Percentiles rank a stretch among this genome's conserved stretches.
These are phyloP conservation scores for Aureobasidium sp. DNA, from an alignment of 2,329 filamentous ascomycete species.

Conservation along the genomic window DNA sequence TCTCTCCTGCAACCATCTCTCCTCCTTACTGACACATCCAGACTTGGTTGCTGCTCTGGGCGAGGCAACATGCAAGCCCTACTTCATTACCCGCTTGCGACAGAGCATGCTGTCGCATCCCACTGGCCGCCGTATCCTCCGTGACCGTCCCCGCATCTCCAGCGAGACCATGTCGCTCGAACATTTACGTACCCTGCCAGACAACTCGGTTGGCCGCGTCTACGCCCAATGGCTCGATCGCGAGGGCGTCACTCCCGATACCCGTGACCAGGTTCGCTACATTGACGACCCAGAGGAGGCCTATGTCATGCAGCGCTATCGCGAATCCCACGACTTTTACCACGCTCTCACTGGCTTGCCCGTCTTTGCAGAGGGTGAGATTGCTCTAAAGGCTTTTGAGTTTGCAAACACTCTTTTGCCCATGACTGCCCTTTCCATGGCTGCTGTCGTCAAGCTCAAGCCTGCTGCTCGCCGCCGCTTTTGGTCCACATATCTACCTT, in stretches of 20 bases:
- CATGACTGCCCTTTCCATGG: slow-evolving; percentile 84
- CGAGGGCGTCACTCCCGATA: slow-evolving; percentile 89
- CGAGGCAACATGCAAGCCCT: slow-evolving; percentile 88
- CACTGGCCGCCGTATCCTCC: slow-evolving; percentile 84
- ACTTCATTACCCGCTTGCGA: slow-evolving; percentile 87
- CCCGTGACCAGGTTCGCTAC: slow-evolving; percentile 71
- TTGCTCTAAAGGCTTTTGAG: slow-evolving; percentile 96
- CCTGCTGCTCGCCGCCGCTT: slow-evolving; percentile 58
- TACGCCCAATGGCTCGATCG: slow-evolving; percentile 90
- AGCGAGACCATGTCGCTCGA: slow-evolving; percentile 61
- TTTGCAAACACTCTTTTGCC: slow-evolving; percentile 90
- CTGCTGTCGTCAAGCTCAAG: slow-evolving; percentile 60
- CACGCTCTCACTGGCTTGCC: slow-evolving; percentile 89
- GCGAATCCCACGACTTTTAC: slow-evolving; percentile 96
- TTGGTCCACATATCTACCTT: slow-evolving; percentile 70
- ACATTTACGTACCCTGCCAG: slow-evolving; percentile 62
- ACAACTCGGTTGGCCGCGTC: slow-evolving; percentile 66
- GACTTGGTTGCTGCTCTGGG: slow-evolving; percentile 93
- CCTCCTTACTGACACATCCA: slow-evolving; percentile 27
- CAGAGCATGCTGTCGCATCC: slow-evolving; percentile 79
- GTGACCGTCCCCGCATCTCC: slow-evolving; percentile 79
- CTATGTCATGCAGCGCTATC: slow-evolving; percentile 97
- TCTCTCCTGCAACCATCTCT: too few species aligned
- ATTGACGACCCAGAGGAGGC: slow-evolving; percentile 93
- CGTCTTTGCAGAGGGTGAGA: slow-evolving; percentile 86